Conservation (phyloP, 2,329 filamentous ascomycete genomes). For the Fusarium guadeloupense region DNA sequence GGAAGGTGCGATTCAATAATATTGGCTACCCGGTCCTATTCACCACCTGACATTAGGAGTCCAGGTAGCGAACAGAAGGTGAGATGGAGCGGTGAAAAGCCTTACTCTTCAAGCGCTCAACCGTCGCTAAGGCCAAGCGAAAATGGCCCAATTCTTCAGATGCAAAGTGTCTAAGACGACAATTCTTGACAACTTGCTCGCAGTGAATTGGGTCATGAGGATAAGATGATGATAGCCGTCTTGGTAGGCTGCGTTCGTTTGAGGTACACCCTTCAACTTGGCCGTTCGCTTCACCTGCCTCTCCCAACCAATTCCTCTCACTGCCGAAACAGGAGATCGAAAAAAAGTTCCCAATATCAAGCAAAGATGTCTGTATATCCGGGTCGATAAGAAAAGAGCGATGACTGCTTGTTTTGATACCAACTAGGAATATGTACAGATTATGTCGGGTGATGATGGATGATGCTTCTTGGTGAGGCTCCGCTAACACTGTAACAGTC, state of each 20-base stretch:
- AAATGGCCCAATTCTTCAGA: constrained; percentile 5
- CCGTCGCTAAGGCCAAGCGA: not conserved
- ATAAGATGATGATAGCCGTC: not conserved
- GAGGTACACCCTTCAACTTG: constrained; percentile 4
- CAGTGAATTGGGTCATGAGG: constrained; percentile 7
- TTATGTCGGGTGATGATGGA: constrained; percentile 2
- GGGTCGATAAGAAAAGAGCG: not conserved
- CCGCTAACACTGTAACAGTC: constrained; percentile 3
- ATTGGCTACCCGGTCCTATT: not conserved
- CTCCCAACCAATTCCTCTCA: not conserved
- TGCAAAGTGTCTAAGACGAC: not conserved
- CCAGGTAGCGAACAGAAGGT: not conserved
- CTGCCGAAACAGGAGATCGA: not conserved
- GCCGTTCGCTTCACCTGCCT: not conserved
- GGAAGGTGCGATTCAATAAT: constrained; percentile 24
- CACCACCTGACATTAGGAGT: not conserved
- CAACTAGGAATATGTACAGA: not conserved
- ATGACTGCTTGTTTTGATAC: not conserved
- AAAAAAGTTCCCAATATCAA: not conserved
- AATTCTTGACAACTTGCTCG: not conserved
- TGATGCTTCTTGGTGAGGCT: constrained; percentile 14
- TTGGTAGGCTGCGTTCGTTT: not conserved
- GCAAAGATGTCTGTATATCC: not conserved
- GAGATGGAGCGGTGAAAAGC: constrained; percentile 12
- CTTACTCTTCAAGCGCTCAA: constrained; percentile 7